Base-by-base conservation (phyloP, 176 grass and related monocot genomes). In the Oryza glaberrima region DNA sequence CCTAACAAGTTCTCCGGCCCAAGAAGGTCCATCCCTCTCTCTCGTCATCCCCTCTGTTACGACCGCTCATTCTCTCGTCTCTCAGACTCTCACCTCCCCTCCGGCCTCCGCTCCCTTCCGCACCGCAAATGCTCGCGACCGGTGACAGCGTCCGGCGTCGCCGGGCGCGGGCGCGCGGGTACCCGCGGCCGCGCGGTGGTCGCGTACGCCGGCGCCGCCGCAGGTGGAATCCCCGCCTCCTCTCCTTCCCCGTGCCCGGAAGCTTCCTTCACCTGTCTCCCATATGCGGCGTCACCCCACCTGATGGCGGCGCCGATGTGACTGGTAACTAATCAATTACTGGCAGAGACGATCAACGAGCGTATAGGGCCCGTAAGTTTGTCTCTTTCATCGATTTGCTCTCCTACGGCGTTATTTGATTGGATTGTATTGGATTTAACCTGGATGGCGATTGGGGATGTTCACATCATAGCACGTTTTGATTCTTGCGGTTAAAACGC, bases 261-360 rank as follows among this genome's bases (percentile, higher is more conserved):
- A 28, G 1, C 7, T 35, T 22, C 20, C 81, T 23, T 73, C 69
- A 22, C 52, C 15, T 20, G 22, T 52, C 72, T 73, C 69, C 52
- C 69, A 2, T 51, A 72, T 38, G 64, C 77, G 46, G 66, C 68
- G 32, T 66, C 46, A 70, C 20, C 34, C 66, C 45, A 52, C 78
- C 13, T 25, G 11, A 70, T 56, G 30, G 15, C 49, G 13, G 48
- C 19, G 54, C 38, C 9, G 69, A 82, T 63, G 69, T 61, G 52
- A 73, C 30, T 63, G 54, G 81, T 65, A 73, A 82, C 44, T 71
- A 11, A 23, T 43, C 19, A 61, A 49, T 40, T 60, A 4, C 40
- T 40, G 38, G 16, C 1, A 15, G 3, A n/a, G n/a, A 23, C 7
- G 56, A 61, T 61, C 56, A 22, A 22, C 9, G 58, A 23, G 58